A percentile compares a stretch with the other conserved stretches of the same genome.
These are phyloP conservation scores for Dendrostoma leiphaemia DNA, from an alignment of 2,329 filamentous ascomycete species.

Conservation along the genomic window DNA sequence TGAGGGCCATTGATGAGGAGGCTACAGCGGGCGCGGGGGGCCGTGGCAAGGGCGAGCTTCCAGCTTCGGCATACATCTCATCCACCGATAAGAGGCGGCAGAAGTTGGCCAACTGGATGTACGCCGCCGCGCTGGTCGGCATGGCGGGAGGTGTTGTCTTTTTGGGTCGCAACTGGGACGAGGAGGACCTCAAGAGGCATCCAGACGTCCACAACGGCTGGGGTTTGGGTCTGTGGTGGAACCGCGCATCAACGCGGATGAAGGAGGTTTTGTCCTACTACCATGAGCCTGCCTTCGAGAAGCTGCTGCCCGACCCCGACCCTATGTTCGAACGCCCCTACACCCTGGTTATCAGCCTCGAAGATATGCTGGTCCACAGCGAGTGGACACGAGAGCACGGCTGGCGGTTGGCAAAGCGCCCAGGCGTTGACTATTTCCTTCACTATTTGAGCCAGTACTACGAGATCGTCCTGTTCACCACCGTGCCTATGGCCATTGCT, in stretches of 20 bases:
- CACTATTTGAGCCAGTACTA: constrained; percentile 98
- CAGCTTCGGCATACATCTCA: constrained; percentile 82
- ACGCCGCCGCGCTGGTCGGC: constrained; percentile 57
- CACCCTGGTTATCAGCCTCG: constrained; percentile 87
- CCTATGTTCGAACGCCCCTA: constrained; percentile 81
- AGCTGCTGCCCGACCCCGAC: constrained; percentile 81
- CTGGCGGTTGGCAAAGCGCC: constrained; percentile 92
- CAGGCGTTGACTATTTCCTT: constrained; percentile 94
- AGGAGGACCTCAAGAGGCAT: constrained; percentile 69
- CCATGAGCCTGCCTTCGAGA: constrained; percentile 91
- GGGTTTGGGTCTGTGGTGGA: constrained; percentile 73
- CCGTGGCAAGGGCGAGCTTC: constrained; percentile 62
- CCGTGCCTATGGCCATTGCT: constrained; percentile 76
- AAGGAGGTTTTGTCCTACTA: constrained; percentile 83
- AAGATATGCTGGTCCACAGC: constrained; percentile 91
- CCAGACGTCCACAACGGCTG: constrained; percentile 77
- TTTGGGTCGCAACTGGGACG: constrained; percentile 85
- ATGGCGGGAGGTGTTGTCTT: constrained; percentile 64
- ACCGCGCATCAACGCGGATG: constrained; percentile 73
- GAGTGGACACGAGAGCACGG: constrained; percentile 94
- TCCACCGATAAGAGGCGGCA: constrained; percentile 82
- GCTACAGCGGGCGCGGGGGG: constrained; percentile 39
- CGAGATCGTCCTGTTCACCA: constrained; percentile 94
- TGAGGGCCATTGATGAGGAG: constrained; percentile 37
- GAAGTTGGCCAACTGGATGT: constrained; percentile 72